These are phyloP conservation scores for Inga oerstediana DNA, from an alignment of 306 rosid species.

Conservation along the genomic window DNA sequence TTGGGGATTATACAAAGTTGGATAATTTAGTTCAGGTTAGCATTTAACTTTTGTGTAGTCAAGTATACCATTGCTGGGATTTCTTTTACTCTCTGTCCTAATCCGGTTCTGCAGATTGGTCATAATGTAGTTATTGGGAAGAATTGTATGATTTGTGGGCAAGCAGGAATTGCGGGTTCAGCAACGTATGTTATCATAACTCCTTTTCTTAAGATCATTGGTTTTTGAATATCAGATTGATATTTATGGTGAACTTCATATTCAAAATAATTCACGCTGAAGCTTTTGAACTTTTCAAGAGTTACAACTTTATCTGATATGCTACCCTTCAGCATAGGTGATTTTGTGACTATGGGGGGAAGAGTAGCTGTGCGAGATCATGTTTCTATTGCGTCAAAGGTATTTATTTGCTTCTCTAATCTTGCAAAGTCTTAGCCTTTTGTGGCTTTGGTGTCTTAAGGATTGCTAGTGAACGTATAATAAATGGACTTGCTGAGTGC, in stretches of 20 bases:
- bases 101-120: slow-evolving; percentile 67
- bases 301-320: slow-evolving; percentile 31
- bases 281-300: slow-evolving; percentile 22
- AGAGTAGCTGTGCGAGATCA: slow-evolving; percentile 95
- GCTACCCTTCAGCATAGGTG: slow-evolving; percentile 66
- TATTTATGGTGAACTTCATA: slow-evolving; percentile 14
- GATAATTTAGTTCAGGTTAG: slow-evolving; percentile 96
- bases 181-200: slow-evolving; percentile 61
- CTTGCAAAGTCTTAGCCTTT: slow-evolving; percentile 19
- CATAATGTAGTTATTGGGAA: slow-evolving; percentile 88
- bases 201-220: not conserved
- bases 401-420: slow-evolving; percentile 32
- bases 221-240: not conserved
- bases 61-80: not conserved
- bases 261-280: slow-evolving; percentile 25
- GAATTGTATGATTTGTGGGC: slow-evolving; percentile 91
- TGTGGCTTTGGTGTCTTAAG: slow-evolving; percentile 15
- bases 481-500: not conserved
- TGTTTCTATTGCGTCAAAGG: slow-evolving; percentile 77
- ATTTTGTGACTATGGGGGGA: slow-evolving; percentile 89
- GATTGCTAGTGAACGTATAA: slow-evolving; percentile 27
- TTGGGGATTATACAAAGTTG: slow-evolving; percentile 80
- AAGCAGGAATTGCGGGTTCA: slow-evolving; percentile 96
- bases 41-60: slow-evolving; percentile 17
- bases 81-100: slow-evolving; percentile 28